Conservation (phyloP, 495 filamentous ascomycete genomes). For the Penicillium soppii region DNA sequence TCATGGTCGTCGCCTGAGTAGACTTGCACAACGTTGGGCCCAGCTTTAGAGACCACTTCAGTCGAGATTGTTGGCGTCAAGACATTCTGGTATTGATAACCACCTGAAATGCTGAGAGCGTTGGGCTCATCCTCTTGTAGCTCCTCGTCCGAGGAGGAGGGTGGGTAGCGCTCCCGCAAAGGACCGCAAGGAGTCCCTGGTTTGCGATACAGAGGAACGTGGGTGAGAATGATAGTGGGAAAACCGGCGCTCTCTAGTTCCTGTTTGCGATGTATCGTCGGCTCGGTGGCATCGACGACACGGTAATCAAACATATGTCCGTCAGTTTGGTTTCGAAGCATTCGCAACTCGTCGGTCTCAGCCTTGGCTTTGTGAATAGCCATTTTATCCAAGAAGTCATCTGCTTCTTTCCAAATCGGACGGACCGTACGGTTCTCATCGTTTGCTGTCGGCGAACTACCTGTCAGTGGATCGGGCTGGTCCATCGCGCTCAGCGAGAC, state of each 20-base stretch:
- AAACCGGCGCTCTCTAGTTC: slow-evolving; percentile 47
- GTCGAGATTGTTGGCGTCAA: slow-evolving; percentile 70
- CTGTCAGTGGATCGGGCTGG: slow-evolving; percentile 48
- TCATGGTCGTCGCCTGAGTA: slow-evolving; percentile 99
- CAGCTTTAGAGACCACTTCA: slow-evolving; percentile 67
- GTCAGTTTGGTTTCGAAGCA: slow-evolving; percentile 41
- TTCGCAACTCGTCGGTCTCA: slow-evolving; percentile 41
- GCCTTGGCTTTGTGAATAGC: slow-evolving; percentile 43
- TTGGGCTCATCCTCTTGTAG: slow-evolving; percentile 71
- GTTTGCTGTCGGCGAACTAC: slow-evolving; percentile 37
- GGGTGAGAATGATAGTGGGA: slow-evolving; percentile 82
- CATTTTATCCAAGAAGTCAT: slow-evolving; percentile 71
- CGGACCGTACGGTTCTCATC: slow-evolving; percentile 43
- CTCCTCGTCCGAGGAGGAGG: slow-evolving; percentile 55
- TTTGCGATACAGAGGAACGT: slow-evolving; percentile 84
- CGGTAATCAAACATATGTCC: slow-evolving; percentile 50
- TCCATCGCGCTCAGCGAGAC: slow-evolving; percentile 78
- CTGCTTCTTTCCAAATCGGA: slow-evolving; percentile 71
- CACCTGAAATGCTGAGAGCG: slow-evolving; percentile 68
- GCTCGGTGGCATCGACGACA: slow-evolving; percentile 27
- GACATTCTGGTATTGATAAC: slow-evolving; percentile 98
- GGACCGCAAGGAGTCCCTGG: slow-evolving; percentile 86
- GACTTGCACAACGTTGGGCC: slow-evolving; percentile 67
- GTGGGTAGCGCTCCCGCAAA: slow-evolving; percentile 78
- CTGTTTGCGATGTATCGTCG: slow-evolving; percentile 22